These are phyloP conservation scores for Nyctanthes arbortristis DNA, from an alignment of 257 asterid genomes.

Conservation along the genomic window DNA sequence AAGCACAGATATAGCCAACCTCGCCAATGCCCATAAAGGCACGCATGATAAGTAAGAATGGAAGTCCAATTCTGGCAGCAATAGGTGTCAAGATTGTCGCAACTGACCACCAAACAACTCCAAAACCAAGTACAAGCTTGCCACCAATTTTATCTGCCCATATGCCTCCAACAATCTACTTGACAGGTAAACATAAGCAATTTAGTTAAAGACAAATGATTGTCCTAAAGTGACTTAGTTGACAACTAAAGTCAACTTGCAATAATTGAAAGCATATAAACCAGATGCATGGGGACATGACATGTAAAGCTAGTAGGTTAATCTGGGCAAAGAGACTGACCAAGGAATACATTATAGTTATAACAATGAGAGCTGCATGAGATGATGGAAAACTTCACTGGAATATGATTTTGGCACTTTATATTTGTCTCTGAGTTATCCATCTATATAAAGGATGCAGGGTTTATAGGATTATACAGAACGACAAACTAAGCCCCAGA, in stretches of 20 bases:
- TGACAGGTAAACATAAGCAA: conserved; percentile 14
- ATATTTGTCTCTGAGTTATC: conserved; percentile 5
- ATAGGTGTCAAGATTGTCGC: conserved; percentile 97
- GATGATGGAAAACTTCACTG: background rate
- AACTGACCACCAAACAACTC: conserved; percentile 99
- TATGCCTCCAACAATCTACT: conserved; percentile 93
- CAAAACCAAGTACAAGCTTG: conserved; percentile 89
- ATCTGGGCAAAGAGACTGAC: background rate
- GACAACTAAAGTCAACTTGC: conserved; percentile 18
- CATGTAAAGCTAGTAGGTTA: background rate
- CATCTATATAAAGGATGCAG: background rate
- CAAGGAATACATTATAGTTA: background rate
- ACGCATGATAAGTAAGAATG: conserved; percentile 79
- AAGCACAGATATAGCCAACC: conserved; percentile 50
- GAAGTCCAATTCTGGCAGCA: conserved; percentile 91
- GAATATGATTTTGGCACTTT: conserved; percentile 1
- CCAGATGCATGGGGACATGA: background rate
- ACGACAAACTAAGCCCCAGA: background rate
- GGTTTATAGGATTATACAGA: conserved; percentile 15
- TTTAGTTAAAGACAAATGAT: conserved; percentile 13
- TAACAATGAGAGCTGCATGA: background rate
- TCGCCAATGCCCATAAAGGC: conserved; percentile 99
- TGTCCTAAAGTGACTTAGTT: conserved; percentile 4
- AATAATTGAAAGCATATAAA: background rate
- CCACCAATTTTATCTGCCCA: conserved; percentile 99